Evolutionary conservation across 1,284 basidiomycete genomes (phyloP), one percentile per base, ranked within the genome.

Genomic region (Pholiota adiposa): DNA sequence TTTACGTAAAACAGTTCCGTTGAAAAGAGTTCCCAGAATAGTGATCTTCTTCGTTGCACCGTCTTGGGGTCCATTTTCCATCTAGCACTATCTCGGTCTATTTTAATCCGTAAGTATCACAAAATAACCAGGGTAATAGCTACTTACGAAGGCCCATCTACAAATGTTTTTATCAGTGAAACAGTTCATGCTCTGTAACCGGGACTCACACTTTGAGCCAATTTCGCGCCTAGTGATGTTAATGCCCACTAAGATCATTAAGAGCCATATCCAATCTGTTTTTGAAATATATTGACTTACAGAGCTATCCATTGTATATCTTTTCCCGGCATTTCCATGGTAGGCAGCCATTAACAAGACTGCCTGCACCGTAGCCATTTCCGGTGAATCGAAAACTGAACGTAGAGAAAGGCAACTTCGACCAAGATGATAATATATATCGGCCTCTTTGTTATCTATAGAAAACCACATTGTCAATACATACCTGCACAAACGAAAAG

Each of bases 341-440:
- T 83, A 89, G 25, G 74, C 70, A 4, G 79, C 80, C 77, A 87
- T 80, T 40, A 89, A 67, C 43, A 78, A 70, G 5, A 88, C 69
- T 9, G 87, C 84, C 70, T 88, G 86, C 12, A 89, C 77, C 1
- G 87, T 87, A 49, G 82, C 80, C 50, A 82, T 76, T 65, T 85
- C 84, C 1, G 86, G 85, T 7, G 85, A 83, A 63, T 89, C 87
- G 57, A 86, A 85, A 11, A 88, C 74, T 0, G 83, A 81, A n/a
- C 83, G 81, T 53, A 88, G 66, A 2, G 85, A 83, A 43, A 89
- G 64, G 19, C 84, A 82, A 23, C 83, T 79, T 49, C 85, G 79
- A 34, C 81, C 82, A 23, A 88, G 71, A 51, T 85, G 81, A 63
- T 84, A 86, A 65, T 84, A 87, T 59, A 78, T 75, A 62, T 87